Conservation (phyloP, 2,329 filamentous ascomycete species). For the Aspergillus fischeri region DNA sequence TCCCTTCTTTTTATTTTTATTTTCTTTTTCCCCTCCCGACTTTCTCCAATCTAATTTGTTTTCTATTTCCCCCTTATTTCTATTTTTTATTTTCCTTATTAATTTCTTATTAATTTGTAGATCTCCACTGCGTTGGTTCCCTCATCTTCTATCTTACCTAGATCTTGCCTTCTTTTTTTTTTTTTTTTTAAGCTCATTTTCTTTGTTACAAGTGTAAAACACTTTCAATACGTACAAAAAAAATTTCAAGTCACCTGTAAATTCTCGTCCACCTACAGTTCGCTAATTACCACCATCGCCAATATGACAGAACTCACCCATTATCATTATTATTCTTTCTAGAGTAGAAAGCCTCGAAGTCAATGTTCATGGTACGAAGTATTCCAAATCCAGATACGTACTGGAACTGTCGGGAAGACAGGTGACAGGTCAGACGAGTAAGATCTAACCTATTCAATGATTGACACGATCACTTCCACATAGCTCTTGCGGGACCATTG, state of each 20-base stretch:
- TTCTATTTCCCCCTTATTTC: neutral
- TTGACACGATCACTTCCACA: neutral
- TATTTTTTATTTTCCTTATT: neutral
- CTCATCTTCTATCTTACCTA: neutral
- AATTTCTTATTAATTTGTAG: too few species aligned
- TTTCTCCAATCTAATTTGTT: neutral
- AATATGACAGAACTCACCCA: too few species aligned
- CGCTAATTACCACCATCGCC: too few species aligned
- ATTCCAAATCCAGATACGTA: too few species aligned
- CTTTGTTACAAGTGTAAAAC: neutral
- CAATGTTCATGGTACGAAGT: too few species aligned
- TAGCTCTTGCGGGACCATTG: neutral
- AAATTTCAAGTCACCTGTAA: neutral
- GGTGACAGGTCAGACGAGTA: neutral
- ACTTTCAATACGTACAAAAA: neutral
- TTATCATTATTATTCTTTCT: too few species aligned
- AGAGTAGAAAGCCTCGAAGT: too few species aligned
- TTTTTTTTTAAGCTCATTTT: neutral
- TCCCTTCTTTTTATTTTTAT: neutral
- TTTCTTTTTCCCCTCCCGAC: neutral
- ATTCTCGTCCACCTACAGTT: neutral
- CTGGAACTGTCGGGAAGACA: too few species aligned
- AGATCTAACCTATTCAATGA: neutral
- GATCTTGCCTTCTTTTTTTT: neutral
- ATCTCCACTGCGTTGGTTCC: neutral